These are phyloP conservation scores for Kwoniella sp. DNA, from an alignment of 768 basidiomycete genomes.

Conservation along the genomic window DNA sequence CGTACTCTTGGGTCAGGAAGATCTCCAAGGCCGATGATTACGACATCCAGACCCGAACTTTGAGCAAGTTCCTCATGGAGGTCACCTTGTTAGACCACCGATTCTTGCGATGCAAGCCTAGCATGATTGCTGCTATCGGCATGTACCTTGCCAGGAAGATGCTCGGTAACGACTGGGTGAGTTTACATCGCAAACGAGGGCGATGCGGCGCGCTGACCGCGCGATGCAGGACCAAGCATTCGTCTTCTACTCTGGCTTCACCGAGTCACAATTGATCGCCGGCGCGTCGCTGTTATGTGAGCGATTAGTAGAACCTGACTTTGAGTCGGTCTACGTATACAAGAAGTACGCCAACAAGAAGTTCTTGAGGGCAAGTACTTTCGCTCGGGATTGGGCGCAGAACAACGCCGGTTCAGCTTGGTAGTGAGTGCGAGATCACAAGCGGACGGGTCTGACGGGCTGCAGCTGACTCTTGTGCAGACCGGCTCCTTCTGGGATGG, in stretches of 20 bases:
- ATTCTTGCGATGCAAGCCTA: conserved; percentile 89
- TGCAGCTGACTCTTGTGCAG: too few relatives aligned
- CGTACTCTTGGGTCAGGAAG: conserved; percentile 97
- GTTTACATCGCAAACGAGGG: conserved; percentile 52
- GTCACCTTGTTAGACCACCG: conserved; percentile 87
- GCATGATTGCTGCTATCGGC: conserved; percentile 86
- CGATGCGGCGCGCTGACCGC: conserved; percentile 5
- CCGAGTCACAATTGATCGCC: conserved; percentile 75
- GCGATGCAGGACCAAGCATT: conserved; percentile 75
- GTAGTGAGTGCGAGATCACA: too few relatives aligned
- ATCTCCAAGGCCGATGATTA: conserved; percentile 99
- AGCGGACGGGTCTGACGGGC: too few relatives aligned
- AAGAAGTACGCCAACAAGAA: conserved; percentile 97
- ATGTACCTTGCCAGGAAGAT: conserved; percentile 95
- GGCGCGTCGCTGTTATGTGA: conserved; percentile 79
- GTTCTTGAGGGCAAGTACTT: conserved; percentile 73
- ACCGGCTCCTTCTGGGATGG: too few relatives aligned
- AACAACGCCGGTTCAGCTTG: conserved; percentile 30
- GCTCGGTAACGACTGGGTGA: conserved; percentile 93
- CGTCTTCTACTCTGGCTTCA: conserved; percentile 86
- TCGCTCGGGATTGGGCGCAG: conserved; percentile 54
- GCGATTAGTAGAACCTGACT: conserved; percentile 72
- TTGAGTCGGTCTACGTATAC: conserved; percentile 80
- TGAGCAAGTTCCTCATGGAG: conserved; percentile 96
- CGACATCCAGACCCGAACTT: conserved; percentile 91